Evolutionary conservation across 805 yeast species (phyloP).

Genomic region (Spathaspora girioi): DNA sequence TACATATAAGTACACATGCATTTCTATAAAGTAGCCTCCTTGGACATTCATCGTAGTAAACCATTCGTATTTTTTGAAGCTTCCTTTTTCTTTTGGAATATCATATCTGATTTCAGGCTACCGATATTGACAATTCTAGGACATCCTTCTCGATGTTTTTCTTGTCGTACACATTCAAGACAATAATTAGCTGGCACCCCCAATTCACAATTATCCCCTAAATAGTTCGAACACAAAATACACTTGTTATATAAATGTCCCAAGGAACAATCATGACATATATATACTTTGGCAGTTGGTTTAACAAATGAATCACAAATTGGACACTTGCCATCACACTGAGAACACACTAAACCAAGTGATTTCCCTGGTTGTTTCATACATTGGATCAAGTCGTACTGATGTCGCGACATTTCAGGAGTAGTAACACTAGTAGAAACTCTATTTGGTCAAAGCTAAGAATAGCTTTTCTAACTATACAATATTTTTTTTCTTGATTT

Average conservation of each 20-base stretch:
- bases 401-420: conserved; percentile 90
- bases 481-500: background rate
- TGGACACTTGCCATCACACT: conserved; percentile 91
- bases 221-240: conserved; percentile 70
- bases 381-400: conserved; percentile 79
- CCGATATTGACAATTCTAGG: conserved; percentile 83
- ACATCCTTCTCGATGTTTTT: conserved; percentile 88
- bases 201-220: conserved; percentile 46
- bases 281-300: conserved; percentile 60
- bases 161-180: conserved; percentile 74
- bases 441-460: background rate
- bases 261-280: conserved; percentile 83
- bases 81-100: conserved; percentile 48
- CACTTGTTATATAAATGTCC: conserved; percentile 65
- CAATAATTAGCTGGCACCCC: conserved; percentile 68
- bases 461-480: background rate
- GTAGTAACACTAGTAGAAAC: background rate
- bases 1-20: background rate
- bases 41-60: conserved; percentile 1
- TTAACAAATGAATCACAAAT: conserved; percentile 82
- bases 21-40: background rate
- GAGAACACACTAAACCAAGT: conserved; percentile 70
- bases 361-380: conserved; percentile 78
- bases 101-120: conserved; percentile 63
- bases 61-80: background rate